Evolutionary conservation across 306 rosid genomes (phyloP), one percentile per base, ranked within the genome.

Genomic region (Geum urbanum): DNA sequence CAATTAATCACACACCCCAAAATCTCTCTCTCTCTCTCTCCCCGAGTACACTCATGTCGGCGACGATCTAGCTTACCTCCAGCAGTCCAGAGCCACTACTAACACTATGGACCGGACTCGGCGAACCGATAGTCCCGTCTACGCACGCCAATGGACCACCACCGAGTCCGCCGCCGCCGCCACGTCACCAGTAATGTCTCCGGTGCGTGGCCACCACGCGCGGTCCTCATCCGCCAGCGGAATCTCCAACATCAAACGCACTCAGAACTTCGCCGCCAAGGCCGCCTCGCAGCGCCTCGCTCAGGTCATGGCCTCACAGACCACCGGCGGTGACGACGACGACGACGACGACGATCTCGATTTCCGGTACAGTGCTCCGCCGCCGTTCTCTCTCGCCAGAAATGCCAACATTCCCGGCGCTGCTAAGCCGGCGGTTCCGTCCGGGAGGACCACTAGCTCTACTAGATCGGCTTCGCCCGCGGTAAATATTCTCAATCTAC

Each of bases 261-360:
- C 88, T 71, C 98, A 92, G 81, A 90, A 92, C 81, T 85, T 92
- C 67, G 97, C 98, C 8, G 97, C 96, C 63, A 92, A 88, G 82
- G 98, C 98, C 35, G 98, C 98, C 1, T 96, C 98, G 56, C 96
- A 92, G 80, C 92, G 97, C 61, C 97, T 92, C n/a, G 96, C 98
- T 7, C 96, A 90, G 85, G 98, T 92, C 60, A 92, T 92, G 97
- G 97, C 98, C 66, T 92, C 98, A 22, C 98, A 92, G 85, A 76
- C 90, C 50, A 81, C 91, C 47, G 95, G 37, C 32, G 32, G 32
- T 9, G 84, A 86, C 8, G 84, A 76, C 56, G 75, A 79, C 8
- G 92, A 88, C 3, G 96, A 90, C 1, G 90, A 83, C 5, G 96
- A 84, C n/a, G 91, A 88, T 83, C 77, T 90, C 18, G 98, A 90